Evolutionary conservation across 179 eudicot genomes (phyloP).

Genomic region (Spergularia azorica): DNA sequence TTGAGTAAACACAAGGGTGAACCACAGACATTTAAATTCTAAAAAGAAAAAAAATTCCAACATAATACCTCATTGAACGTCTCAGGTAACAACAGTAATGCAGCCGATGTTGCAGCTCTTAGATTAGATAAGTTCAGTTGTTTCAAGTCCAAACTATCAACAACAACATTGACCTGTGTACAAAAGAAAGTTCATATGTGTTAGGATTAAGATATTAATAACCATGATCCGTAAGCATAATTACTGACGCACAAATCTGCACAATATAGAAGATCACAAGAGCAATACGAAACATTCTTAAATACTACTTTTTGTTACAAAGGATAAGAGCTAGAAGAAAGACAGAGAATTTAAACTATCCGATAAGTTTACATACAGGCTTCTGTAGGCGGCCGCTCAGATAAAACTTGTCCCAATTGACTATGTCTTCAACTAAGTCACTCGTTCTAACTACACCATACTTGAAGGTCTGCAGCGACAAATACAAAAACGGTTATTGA

Average conservation of each 20-base stretch:
- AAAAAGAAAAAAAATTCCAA: not conserved
- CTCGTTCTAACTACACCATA: constrained; percentile 92
- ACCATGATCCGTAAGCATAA: too few species aligned
- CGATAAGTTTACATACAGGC: constrained; percentile 57
- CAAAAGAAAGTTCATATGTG: constrained; percentile 7
- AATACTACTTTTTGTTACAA: too few species aligned
- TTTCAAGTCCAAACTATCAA: constrained; percentile 62
- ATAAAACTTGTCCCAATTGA: constrained; percentile 81
- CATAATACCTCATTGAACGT: constrained; percentile 70
- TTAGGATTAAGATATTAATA: not conserved
- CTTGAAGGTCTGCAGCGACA: constrained; percentile 60
- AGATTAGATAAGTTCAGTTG: constrained; percentile 60
- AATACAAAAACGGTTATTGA: not conserved
- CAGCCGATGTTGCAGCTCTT: constrained; percentile 87
- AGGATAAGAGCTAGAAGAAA: too few species aligned
- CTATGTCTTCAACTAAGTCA: constrained; percentile 71
- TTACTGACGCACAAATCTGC: too few species aligned
- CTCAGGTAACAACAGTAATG: constrained; percentile 74
- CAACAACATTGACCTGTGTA: constrained; percentile 64
- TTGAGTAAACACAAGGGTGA: constrained; percentile 18
- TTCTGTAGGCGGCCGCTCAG: constrained; percentile 92
- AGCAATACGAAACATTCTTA: too few species aligned
- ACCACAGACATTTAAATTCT: not conserved
- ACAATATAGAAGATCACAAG: too few species aligned
- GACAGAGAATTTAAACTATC: too few species aligned